Evolutionary conservation across 2,329 filamentous ascomycete species (phyloP), one percentile per base, ranked within the genome.

Genomic region (Xylaria arbuscula): DNA sequence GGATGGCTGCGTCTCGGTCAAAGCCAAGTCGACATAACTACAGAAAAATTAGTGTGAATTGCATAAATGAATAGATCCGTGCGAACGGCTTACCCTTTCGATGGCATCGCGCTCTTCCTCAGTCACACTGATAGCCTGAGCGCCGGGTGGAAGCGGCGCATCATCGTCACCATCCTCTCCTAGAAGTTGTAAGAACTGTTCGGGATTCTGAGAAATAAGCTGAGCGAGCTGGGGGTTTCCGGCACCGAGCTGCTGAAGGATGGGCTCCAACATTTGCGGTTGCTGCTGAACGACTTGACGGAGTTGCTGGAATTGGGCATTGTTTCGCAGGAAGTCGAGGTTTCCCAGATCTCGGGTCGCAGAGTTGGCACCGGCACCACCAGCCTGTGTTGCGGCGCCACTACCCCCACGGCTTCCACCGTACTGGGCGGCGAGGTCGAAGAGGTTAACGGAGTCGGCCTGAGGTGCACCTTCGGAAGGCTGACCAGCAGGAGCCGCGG

Each of bases 41-140:
- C 9, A 73, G 61, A 40, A 55, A 55, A 57, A 59, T 72, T 51
- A 72, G 48, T 36, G 36, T 66, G 50, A 50, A 48, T 59, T 67
- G 57, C 40, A n/a, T 28, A 61, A 40, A n/a, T 19, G 32, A 55
- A 48, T 11, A 2, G 19, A 7, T 70, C n/a, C 51, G 64, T 45
- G 53, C 57, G 28, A 64, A 53, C 19, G 54, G 84, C 88, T 81
- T 88, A 96, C 93, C 80, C 96, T 89, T 84, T 99, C 96, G 75
- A 99, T 99, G 28, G 96, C 96, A 80, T 97, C 95, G 68, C 94
- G 90, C 85, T 99, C 96, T 80, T 98, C 96, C 79, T 97, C 93
- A 0, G 96, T 98, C 42, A 99, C 95, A 60, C 89, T 89, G 74
- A 99, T 97, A 55, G 92, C 89, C 80, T 97, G 93, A 10, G 93